These are phyloP conservation scores for Lyophyllum atratum DNA, from an alignment of 768 basidiomycete genomes.

Conservation along the genomic window DNA sequence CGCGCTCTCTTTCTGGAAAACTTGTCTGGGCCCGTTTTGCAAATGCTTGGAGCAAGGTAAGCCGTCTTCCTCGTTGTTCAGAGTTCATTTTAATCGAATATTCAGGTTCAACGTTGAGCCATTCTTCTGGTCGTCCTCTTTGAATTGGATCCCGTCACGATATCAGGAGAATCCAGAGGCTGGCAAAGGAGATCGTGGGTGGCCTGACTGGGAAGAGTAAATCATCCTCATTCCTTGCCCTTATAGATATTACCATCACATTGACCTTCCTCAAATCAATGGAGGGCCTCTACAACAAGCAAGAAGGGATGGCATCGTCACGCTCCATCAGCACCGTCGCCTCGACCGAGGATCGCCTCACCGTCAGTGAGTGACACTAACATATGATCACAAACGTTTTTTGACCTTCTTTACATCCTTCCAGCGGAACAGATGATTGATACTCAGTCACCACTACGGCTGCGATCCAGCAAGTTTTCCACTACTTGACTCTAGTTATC, in stretches of 20 bases:
- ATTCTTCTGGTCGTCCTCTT: slow-evolving; percentile 66
- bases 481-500: background rate
- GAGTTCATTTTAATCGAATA: background rate
- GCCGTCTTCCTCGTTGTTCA: slow-evolving; percentile 5
- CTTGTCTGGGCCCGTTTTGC: slow-evolving; percentile 51
- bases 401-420: background rate
- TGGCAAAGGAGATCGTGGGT: slow-evolving; percentile 54
- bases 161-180: slow-evolving; percentile 51
- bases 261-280: slow-evolving; percentile 55
- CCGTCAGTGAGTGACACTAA: slow-evolving; percentile 16
- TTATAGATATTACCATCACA: slow-evolving; percentile 58
- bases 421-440: slow-evolving; percentile 37
- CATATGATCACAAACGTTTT: background rate
- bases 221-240: background rate
- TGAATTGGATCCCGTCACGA: slow-evolving; percentile 70
- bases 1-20: slow-evolving; percentile 55
- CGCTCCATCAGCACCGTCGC: slow-evolving; percentile 4
- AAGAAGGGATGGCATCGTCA: slow-evolving; percentile 3
- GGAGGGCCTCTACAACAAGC: slow-evolving; percentile 19
- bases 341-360: slow-evolving; percentile 16
- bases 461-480: slow-evolving; percentile 30
- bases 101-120: slow-evolving; percentile 60
- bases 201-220: background rate
- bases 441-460: slow-evolving; percentile 38
- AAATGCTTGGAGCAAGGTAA: slow-evolving; percentile 63